phyloP scores from a whole-genome alignment of 179 eudicot species.

The Beta lomatogona region DNA sequence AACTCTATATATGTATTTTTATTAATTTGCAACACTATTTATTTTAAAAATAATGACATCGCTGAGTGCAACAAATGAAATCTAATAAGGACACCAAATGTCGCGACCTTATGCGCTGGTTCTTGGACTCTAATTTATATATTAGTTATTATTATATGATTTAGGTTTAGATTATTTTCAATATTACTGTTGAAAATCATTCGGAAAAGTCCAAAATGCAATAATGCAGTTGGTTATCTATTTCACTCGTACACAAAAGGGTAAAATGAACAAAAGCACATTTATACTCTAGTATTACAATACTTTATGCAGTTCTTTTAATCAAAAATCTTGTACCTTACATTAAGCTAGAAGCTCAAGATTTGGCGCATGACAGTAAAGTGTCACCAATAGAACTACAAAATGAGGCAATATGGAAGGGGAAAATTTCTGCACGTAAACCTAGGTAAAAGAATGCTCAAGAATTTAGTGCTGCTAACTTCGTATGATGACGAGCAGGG shows the following conservation, averaged over 20 bases:
- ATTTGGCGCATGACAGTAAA: neutral
- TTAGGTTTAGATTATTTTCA: too few species aligned
- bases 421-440: slow-evolving; percentile 22
- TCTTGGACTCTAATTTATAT: too few species aligned
- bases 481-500: slow-evolving; percentile 25
- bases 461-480: slow-evolving; percentile 18
- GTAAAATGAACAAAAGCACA: neutral
- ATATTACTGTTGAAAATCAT: too few species aligned
- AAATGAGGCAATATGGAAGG: slow-evolving; percentile 13
- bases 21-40: too few species aligned
- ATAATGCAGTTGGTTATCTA: too few species aligned
- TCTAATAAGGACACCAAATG: too few species aligned
- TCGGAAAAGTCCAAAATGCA: too few species aligned
- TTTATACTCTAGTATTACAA: neutral
- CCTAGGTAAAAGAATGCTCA: slow-evolving; percentile 31
- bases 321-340: slow-evolving; percentile 29
- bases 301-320: slow-evolving; percentile 4
- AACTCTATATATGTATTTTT: too few species aligned
- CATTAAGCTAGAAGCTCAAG: slow-evolving; percentile 14
- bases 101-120: too few species aligned
- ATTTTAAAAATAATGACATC: too few species aligned
- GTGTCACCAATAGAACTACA: slow-evolving; percentile 18
- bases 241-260: neutral
- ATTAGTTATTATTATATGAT: too few species aligned
- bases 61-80: too few species aligned